Base-by-base conservation (phyloP, 2,329 filamentous ascomycete genomes). In the Ilyonectria robusta region DNA sequence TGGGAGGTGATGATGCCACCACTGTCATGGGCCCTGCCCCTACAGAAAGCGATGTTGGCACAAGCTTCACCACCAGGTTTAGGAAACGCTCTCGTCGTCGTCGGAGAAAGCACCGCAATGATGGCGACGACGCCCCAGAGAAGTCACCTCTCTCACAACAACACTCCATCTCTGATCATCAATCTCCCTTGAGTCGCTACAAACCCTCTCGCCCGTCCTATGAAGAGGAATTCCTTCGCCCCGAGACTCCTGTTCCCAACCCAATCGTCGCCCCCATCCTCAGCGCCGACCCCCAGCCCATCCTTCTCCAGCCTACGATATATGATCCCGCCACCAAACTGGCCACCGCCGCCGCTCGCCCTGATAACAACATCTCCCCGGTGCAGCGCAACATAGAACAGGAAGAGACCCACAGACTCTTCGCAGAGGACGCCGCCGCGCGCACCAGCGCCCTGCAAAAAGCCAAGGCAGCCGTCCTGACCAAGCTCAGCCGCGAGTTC, bases 381-480 rank as follows among this genome's bases (percentile, higher is more conserved):
- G 85, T 90, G 33, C 88, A 90, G 76, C 87, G 88, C 70, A 86
- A 89, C 73, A 80, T 89, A 47, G 84, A 86, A 70, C 84, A 86
- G 66, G 88, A 91, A 73, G 84, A 87, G 70, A 81, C 83, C 2
- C 87, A 89, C 68, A 83, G 86, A 11, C 82, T 84, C 50, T 81
- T 90, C 26, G 89, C 88, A 21, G 86, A 91, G 69, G 88, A 91
- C 71, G 82, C 85, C 3, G 84, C 84, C 9, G 85, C 86, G 60
- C 84, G 89, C 62, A 82, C 82, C 5, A 86, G 82, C 70, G 87
- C 88, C 10, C 80, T 92, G 56, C 84, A 84, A 73, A 86, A 87
- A 65, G 89, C 89, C 37, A 89, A 88, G 75, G 87, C 89, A 69
- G 86, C 87, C 1, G 88, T 92, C 13, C 80, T 91, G 61, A 84